A percentile compares a stretch with the other conserved stretches of the same genome.
These are phyloP conservation scores for Lophium mytilinum DNA, from an alignment of 495 filamentous ascomycete genomes.

Conservation along the genomic window DNA sequence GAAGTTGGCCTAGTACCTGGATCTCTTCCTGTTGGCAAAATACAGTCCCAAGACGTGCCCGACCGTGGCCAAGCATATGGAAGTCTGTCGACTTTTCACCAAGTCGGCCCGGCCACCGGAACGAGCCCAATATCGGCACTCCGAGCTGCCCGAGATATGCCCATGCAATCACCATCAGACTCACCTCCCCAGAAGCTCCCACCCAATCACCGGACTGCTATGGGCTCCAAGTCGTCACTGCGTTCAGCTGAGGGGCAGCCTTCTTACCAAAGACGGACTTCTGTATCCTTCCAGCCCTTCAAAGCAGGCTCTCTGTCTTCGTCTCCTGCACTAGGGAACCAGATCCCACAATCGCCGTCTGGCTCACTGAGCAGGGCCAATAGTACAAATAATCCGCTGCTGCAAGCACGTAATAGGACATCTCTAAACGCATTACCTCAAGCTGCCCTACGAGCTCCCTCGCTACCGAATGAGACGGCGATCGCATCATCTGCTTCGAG, in stretches of 20 bases:
- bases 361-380: slow-evolving; percentile 42
- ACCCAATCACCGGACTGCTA: slow-evolving; percentile 50
- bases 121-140: slow-evolving; percentile 85
- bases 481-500: slow-evolving; percentile 54
- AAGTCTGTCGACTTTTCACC: slow-evolving; percentile 87
- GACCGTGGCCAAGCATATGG: slow-evolving; percentile 80
- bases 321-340: slow-evolving; percentile 62
- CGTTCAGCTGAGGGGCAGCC: slow-evolving; percentile 46
- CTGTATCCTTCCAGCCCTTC: slow-evolving; percentile 88
- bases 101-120: slow-evolving; percentile 60
- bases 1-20: slow-evolving; percentile 52
- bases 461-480: slow-evolving; percentile 48
- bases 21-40: slow-evolving; percentile 54
- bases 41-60: slow-evolving; percentile 37
- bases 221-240: slow-evolving; percentile 53
- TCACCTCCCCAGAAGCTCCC: slow-evolving; percentile 55
- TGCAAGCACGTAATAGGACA: slow-evolving; percentile 59
- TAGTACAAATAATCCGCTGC: slow-evolving; percentile 41
- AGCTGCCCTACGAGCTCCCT: slow-evolving; percentile 50
- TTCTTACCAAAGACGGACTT: slow-evolving; percentile 59
- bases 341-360: slow-evolving; percentile 53
- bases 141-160: slow-evolving; percentile 54
- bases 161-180: slow-evolving; percentile 42
- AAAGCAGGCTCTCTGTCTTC: slow-evolving; percentile 89
- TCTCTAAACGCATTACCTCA: slow-evolving; percentile 58